Percentiles rank a stretch among this genome's conserved stretches.
These are phyloP conservation scores for Cytospora mali DNA, from an alignment of 2,329 filamentous ascomycete genomes.

Conservation along the genomic window DNA sequence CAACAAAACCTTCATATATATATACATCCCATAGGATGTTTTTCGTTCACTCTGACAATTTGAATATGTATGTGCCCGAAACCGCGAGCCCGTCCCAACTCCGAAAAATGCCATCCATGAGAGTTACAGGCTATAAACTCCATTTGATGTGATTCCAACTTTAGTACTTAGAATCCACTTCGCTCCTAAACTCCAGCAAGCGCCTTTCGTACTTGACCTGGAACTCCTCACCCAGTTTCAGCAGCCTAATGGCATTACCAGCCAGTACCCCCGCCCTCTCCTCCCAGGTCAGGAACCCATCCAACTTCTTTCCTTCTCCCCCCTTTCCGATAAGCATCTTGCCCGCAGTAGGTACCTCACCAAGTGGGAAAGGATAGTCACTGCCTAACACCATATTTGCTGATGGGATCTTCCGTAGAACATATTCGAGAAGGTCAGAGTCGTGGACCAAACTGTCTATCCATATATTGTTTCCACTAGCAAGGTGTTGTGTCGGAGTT, in stretches of 20 bases:
- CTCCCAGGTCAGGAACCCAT: slow-evolving; percentile 37
- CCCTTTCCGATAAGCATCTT: slow-evolving; percentile 38
- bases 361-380: slow-evolving; percentile 42
- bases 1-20: too few species aligned
- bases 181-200: slow-evolving; percentile 30
- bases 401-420: slow-evolving; percentile 38
- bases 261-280: slow-evolving; percentile 38
- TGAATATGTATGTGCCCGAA: too few species aligned
- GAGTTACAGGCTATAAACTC: neutral
- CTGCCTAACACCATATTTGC: slow-evolving; percentile 39
- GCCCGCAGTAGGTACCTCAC: slow-evolving; percentile 39
- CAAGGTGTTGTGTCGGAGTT: slow-evolving; percentile 37
- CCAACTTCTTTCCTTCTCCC: slow-evolving; percentile 25
- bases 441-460: slow-evolving; percentile 41
- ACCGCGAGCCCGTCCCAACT: too few species aligned
- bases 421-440: slow-evolving; percentile 39
- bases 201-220: slow-evolving; percentile 32
- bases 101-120: neutral
- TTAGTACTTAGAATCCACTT: too few species aligned
- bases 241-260: slow-evolving; percentile 39
- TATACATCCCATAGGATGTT: too few species aligned
- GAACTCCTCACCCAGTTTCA: slow-evolving; percentile 35
- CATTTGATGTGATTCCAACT: neutral
- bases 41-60: too few species aligned
- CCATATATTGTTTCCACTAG: slow-evolving; percentile 36